phyloP scores from a whole-genome alignment of 2,329 filamentous ascomycete genomes.

The Tolypocladium sp. region DNA sequence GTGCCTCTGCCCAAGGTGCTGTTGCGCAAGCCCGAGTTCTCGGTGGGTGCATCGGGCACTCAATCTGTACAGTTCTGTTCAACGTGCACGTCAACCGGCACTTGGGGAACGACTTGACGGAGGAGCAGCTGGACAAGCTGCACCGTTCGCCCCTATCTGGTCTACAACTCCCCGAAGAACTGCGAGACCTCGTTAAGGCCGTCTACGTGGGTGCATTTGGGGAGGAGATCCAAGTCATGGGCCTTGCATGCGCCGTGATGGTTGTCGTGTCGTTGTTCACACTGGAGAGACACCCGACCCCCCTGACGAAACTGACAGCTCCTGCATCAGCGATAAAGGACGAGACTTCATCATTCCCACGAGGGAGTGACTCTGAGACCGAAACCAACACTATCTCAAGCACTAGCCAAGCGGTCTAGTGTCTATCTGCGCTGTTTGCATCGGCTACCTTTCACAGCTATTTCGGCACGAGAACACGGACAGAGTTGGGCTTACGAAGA shows the following conservation, averaged over 20 bases:
- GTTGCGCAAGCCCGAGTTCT: conserved; percentile 51
- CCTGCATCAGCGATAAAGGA: conserved; percentile 14
- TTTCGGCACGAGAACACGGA: too few species aligned
- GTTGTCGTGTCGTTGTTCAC: conserved; percentile 33
- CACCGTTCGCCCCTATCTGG: conserved; percentile 34
- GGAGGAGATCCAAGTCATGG: conserved; percentile 36
- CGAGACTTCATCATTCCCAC: conserved; percentile 14
- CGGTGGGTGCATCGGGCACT: conserved; percentile 50
- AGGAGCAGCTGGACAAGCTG: conserved; percentile 28
- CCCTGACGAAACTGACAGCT: conserved; percentile 21
- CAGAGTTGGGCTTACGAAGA: not conserved
- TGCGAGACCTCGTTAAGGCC: conserved; percentile 24
- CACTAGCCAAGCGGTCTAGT: conserved; percentile 10
- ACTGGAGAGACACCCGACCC: conserved; percentile 30
- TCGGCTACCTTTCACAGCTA: not conserved
- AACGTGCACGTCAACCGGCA: conserved; percentile 32
- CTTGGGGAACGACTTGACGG: conserved; percentile 25
- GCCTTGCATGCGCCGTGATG: conserved; percentile 32
- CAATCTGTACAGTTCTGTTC: conserved; percentile 50
- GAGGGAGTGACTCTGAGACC: conserved; percentile 27
- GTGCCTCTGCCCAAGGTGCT: conserved; percentile 50
- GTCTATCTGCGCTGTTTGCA: not conserved
- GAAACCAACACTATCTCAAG: conserved; percentile 23
- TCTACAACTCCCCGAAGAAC: conserved; percentile 20
- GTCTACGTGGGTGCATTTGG: conserved; percentile 38